Conservation (phyloP, 2,329 filamentous ascomycete genomes). For the Dendrostoma leiphaemia region DNA sequence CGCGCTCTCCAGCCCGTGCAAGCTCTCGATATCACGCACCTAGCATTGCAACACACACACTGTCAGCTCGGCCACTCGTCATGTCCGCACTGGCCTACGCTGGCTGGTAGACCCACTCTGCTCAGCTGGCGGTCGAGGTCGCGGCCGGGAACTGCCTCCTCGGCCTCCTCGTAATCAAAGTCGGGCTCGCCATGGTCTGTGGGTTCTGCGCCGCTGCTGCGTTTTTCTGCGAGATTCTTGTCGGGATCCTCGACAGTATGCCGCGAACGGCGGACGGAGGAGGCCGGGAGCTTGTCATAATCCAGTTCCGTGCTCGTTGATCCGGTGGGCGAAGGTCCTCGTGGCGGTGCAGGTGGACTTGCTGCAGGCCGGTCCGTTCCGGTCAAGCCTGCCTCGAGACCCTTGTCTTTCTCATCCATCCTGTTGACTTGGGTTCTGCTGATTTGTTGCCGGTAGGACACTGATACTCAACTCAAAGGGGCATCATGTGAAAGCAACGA, state of each 20-base stretch:
- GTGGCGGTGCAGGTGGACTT: background rate
- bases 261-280: background rate
- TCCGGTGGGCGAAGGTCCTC: conserved; percentile 3
- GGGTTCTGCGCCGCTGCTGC: too few species aligned
- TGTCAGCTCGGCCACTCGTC: conserved; percentile 2
- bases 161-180: conserved; percentile 29
- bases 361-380: background rate
- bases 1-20: conserved; percentile 22
- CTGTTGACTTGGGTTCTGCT: too few species aligned
- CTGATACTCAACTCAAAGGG: too few species aligned
- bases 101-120: conserved; percentile 18
- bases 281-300: conserved; percentile 2
- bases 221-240: too few species aligned
- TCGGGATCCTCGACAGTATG: background rate
- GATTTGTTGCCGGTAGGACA: background rate
- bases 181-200: conserved; percentile 20
- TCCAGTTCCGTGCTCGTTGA: conserved; percentile 12
- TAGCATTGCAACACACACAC: background rate
- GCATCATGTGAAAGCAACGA: too few species aligned
- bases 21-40: conserved; percentile 18
- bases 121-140: conserved; percentile 27
- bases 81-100: background rate
- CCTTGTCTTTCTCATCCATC: conserved; percentile 8
- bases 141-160: conserved; percentile 27
- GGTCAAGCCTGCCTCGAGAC: background rate